Percentiles rank a stretch among this genome's conserved stretches.
Conservation (phyloP, 2,329 filamentous ascomycete genomes). For the Colletotrichum destructivum region DNA sequence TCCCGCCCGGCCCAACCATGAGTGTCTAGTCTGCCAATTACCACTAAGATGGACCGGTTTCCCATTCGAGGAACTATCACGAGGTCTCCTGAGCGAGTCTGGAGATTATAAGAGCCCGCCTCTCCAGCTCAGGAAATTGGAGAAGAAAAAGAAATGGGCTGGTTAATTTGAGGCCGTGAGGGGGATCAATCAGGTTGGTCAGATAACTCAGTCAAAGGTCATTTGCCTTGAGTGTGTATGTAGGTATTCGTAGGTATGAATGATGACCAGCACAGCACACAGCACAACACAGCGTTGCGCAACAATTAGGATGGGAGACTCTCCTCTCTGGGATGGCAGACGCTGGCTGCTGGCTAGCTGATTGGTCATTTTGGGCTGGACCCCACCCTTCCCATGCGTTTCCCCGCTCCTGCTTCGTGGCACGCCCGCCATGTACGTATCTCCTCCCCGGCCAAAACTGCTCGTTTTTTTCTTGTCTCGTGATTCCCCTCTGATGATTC, state of each 20-base stretch:
- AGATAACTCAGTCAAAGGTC: conserved; percentile 35
- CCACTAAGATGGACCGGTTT: background rate
- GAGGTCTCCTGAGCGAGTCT: background rate
- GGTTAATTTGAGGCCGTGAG: conserved; percentile 21
- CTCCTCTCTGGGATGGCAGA: background rate
- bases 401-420: conserved; percentile 36
- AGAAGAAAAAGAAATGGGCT: conserved; percentile 23
- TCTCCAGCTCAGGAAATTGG: conserved; percentile 32
- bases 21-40: background rate
- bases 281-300: conserved; percentile 17
- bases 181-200: conserved; percentile 10
- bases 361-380: conserved; percentile 1
- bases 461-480: conserved; percentile 38
- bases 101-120: conserved; percentile 19
- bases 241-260: conserved; percentile 1
- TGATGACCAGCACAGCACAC: conserved; percentile 28
- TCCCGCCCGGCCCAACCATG: background rate
- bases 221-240: conserved; percentile 25
- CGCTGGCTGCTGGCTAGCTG: conserved; percentile 16
- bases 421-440: conserved; percentile 34
- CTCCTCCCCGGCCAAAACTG: conserved; percentile 29
- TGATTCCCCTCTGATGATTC: conserved; percentile 33
- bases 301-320: conserved; percentile 1
- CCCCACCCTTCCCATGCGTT: conserved; percentile 34
- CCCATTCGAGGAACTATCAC: conserved; percentile 9